A percentile compares a stretch with the other conserved stretches of the same genome.
Conservation (phyloP, 1,139 yeast genomes). For the Meyerozyma athensensis region DNA sequence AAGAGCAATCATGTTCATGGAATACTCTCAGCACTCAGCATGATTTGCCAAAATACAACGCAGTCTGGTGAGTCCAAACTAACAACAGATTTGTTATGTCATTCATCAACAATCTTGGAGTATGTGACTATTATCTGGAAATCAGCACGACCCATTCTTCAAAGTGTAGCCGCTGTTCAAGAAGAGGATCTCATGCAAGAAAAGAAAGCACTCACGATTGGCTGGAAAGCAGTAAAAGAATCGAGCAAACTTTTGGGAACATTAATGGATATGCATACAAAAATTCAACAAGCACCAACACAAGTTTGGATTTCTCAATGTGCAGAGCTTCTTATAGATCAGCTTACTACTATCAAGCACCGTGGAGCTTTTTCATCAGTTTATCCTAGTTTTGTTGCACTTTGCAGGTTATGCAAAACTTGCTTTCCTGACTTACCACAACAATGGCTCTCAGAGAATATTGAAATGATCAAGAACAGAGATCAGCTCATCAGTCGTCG, state of each 20-base stretch:
- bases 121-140: not conserved
- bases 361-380: constrained; percentile 90
- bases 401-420: constrained; percentile 48
- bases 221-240: constrained; percentile 4
- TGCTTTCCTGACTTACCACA: constrained; percentile 32
- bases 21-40: constrained; percentile 49
- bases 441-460: constrained; percentile 52
- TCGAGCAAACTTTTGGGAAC: not conserved
- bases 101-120: not conserved
- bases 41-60: constrained; percentile 22
- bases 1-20: constrained; percentile 59
- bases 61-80: not conserved
- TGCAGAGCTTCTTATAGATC: constrained; percentile 50
- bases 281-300: constrained; percentile 1
- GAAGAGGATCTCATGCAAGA: not conserved
- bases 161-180: constrained; percentile 1
- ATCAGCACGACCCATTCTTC: not conserved
- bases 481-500: constrained; percentile 76
- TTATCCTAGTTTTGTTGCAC: constrained; percentile 67
- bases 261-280: constrained; percentile 1
- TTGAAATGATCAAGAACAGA: constrained; percentile 49
- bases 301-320: constrained; percentile 14
- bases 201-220: not conserved
- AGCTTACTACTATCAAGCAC: constrained; percentile 72
- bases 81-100: not conserved